Evolutionary conservation across 371 early-diverging fungal species (phyloP), one percentile per base, ranked within the genome.

Genomic region (Lichtheimia hyalospora): DNA sequence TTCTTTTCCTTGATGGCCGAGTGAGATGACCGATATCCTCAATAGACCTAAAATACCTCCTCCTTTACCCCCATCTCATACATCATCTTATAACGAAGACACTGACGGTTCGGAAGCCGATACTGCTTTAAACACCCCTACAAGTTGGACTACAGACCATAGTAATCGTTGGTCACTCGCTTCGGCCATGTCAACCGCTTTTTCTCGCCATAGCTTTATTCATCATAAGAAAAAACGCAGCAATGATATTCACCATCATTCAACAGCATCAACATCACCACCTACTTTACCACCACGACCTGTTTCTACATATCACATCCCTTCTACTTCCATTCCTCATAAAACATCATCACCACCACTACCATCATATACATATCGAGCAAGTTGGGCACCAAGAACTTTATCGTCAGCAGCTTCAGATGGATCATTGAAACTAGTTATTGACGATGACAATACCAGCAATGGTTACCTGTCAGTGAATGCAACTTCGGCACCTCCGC

Each of bases 71-170:
- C 46, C 46, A 46, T 16, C 4, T 0, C 46, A 46, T 21, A 46
- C 18, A 46, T 46, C n/a, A n/a, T 46, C 46, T n/a, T 46, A 18
- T 10, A 21, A n/a, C 46, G 46, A 46, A 46, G 46, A 46, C 46
- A 46, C 46, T 6, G 46, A 46, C 46, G 21, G 46, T 10, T 55
- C 56, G 5, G 56, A 55, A 55, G 27, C 21, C 4, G 56, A 55
- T 44, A 55, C 56, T 41, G 56, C 28, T 7, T 43, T 55, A n/a
- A 55, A 55, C 42, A 55, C 56, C 3, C 56, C 56, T 44, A 55
- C 56, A 25, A 44, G 56, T 23, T 55, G 56, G 56, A 43, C 56
- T 8, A 55, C 44, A n/a, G 44, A 23, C 15, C 23, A 44, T 41
- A 34, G 24, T 44, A 13, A 14, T 55, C 56, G 56, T 42, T 55